Evolutionary conservation across 2,329 filamentous ascomycete species (phyloP).

Genomic region (Incumbomyces delicatus): DNA sequence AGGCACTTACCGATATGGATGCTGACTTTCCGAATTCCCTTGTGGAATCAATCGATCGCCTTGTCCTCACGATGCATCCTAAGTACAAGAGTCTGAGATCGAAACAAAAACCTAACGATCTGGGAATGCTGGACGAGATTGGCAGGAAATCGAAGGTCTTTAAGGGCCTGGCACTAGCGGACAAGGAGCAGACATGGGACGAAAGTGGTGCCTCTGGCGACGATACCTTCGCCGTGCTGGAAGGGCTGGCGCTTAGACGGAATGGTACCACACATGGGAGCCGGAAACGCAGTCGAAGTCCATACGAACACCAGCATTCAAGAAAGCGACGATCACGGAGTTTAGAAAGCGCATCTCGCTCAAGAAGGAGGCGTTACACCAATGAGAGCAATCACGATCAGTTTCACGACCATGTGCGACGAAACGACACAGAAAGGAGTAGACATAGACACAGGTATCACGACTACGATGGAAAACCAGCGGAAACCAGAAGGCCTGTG

Average conservation of each 20-base stretch:
- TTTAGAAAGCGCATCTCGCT: slow-evolving; percentile 30
- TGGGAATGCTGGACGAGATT: slow-evolving; percentile 35
- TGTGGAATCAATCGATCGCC: slow-evolving; percentile 80
- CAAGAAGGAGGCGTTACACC: slow-evolving; percentile 31
- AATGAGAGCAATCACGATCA: slow-evolving; percentile 37
- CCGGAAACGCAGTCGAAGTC: slow-evolving; percentile 47
- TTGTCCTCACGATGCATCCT: slow-evolving; percentile 84
- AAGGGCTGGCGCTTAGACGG: slow-evolving; percentile 65
- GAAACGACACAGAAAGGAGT: slow-evolving; percentile 17
- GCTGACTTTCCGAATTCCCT: slow-evolving; percentile 78
- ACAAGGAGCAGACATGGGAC: slow-evolving; percentile 53
- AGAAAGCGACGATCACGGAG: slow-evolving; percentile 43
- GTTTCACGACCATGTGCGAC: slow-evolving; percentile 5
- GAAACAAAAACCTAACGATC: slow-evolving; percentile 28
- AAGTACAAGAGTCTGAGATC: slow-evolving; percentile 51
- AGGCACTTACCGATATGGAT: slow-evolving; percentile 62
- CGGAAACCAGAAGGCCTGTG: slow-evolving; percentile 56
- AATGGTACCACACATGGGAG: slow-evolving; percentile 30
- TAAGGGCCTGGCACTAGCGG: slow-evolving; percentile 76
- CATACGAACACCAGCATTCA: slow-evolving; percentile 40
- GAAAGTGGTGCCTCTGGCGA: slow-evolving; percentile 52
- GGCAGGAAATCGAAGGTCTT: slow-evolving; percentile 81
- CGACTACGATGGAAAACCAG: slow-evolving; percentile 42
- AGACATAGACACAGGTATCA: slow-evolving; percentile 30
- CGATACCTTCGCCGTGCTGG: slow-evolving; percentile 85